A percentile compares a stretch with the other conserved stretches of the same genome.
Evolutionary conservation across 192 early-diverging fungal genomes (phyloP).

Genomic region (Podila minutissima): DNA sequence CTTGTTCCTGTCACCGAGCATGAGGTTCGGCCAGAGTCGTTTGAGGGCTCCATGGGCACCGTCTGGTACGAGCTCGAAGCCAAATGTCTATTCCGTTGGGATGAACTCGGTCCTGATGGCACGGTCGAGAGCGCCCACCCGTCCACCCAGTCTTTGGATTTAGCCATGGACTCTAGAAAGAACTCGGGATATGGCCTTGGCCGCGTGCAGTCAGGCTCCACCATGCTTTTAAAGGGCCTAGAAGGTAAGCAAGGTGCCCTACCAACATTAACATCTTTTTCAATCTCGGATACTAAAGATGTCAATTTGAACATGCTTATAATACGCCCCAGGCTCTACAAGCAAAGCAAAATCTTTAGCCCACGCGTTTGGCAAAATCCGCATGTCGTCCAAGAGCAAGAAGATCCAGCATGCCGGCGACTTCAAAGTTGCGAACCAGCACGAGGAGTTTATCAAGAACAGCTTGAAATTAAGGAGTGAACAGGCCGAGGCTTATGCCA

Average conservation of each 20-base stretch:
- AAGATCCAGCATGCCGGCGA: constrained; percentile 24
- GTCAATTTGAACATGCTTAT: too few species aligned
- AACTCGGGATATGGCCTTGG: not conserved
- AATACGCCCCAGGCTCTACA: not conserved
- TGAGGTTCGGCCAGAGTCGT: constrained; percentile 33
- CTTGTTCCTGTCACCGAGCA: constrained; percentile 26
- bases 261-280: too few species aligned
- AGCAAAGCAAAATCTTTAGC: constrained; percentile 21
- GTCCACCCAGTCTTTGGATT: not conserved
- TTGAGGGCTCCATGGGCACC: constrained; percentile 35
- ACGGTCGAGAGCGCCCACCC: not conserved
- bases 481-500: not conserved
- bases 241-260: constrained; percentile 14
- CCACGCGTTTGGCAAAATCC: constrained; percentile 27
- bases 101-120: constrained; percentile 22
- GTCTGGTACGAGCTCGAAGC: constrained; percentile 50
- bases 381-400: constrained; percentile 32
- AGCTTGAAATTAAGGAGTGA: constrained; percentile 19
- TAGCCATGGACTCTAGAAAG: not conserved
- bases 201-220: not conserved
- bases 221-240: constrained; percentile 15
- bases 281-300: too few species aligned
- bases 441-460: constrained; percentile 25
- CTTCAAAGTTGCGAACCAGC: constrained; percentile 26
- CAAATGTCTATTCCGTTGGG: constrained; percentile 44